Evolutionary conservation across 306 rosid genomes (phyloP).

Genomic region (Inga oerstediana): DNA sequence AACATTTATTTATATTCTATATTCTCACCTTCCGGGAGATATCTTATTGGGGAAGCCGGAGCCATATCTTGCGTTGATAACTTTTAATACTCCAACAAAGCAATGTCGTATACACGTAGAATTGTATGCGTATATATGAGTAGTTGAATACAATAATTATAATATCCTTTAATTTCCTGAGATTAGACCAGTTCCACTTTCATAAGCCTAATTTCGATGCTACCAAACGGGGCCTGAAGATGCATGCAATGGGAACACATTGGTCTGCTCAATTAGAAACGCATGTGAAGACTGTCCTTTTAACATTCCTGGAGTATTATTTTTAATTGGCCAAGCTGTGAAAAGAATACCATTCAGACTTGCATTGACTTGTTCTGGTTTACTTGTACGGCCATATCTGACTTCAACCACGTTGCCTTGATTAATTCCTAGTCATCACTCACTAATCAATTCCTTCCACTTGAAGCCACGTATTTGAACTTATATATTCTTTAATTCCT

Average conservation of each 20-base stretch:
- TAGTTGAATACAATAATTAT: not conserved
- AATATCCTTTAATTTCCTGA: not conserved
- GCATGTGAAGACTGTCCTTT: not conserved
- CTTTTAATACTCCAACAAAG: not conserved
- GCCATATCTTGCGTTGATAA: not conserved
- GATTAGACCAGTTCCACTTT: not conserved
- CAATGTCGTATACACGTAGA: no score
- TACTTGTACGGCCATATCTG: not conserved
- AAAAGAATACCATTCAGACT: not conserved
- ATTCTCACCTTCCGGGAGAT: not conserved
- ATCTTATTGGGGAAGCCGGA: not conserved
- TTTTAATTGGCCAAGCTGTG: not conserved
- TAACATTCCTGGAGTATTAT: not conserved
- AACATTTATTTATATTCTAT: not conserved
- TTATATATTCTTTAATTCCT: not conserved
- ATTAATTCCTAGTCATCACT: not conserved
- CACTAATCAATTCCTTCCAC: not conserved
- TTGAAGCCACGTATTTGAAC: not conserved
- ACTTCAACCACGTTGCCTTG: not conserved
- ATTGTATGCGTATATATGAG: no score
- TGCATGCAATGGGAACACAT: not conserved
- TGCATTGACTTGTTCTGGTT: not conserved
- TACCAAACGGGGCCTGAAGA: not conserved
- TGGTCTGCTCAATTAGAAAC: not conserved
- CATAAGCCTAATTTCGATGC: not conserved